These are phyloP conservation scores for Parachaetomium inaequale DNA, from an alignment of 495 filamentous ascomycete species.

Conservation along the genomic window DNA sequence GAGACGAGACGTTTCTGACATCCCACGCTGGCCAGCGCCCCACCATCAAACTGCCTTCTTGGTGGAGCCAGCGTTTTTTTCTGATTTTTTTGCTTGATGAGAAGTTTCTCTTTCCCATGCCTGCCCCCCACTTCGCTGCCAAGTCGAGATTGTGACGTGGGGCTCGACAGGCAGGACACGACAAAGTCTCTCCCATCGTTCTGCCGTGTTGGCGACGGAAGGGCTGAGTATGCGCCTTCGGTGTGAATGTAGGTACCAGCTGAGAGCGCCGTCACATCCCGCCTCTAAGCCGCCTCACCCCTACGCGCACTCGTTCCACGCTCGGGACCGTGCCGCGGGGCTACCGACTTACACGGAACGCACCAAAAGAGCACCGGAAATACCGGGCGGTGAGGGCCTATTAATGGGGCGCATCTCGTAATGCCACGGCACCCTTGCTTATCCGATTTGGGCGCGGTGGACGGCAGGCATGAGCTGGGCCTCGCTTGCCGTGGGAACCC, in stretches of 20 bases:
- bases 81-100: background rate
- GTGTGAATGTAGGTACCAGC: background rate
- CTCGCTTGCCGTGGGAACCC: constrained; percentile 11
- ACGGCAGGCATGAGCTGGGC: constrained; percentile 13
- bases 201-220: background rate
- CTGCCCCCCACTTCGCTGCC: background rate
- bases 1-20: background rate
- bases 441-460: constrained; percentile 7
- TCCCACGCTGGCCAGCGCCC: constrained; percentile 4
- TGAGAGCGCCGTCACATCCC: background rate
- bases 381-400: constrained; percentile 2
- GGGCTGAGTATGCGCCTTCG: background rate
- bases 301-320: background rate
- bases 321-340: background rate
- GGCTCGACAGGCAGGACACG: background rate
- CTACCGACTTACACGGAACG: background rate
- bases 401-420: constrained; percentile 10
- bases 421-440: constrained; percentile 2
- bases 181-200: background rate
- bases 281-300: background rate
- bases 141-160: background rate
- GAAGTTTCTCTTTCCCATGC: background rate
- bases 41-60: background rate
- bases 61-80: background rate
- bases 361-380: background rate